phyloP scores from a whole-genome alignment of 2,329 filamentous ascomycete genomes.

The Emmonsia crescens region DNA sequence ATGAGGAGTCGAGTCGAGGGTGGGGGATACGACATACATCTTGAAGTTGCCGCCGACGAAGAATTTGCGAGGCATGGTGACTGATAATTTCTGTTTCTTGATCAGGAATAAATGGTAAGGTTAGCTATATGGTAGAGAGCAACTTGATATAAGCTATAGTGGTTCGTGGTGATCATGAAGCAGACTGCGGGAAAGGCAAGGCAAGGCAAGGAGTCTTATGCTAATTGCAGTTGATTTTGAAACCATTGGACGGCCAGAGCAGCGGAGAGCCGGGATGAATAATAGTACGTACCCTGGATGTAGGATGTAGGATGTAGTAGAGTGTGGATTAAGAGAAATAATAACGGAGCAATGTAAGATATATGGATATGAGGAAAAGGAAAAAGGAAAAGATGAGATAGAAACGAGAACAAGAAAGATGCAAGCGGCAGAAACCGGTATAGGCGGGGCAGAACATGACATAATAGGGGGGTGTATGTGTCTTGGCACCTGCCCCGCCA shows the following conservation, averaged over 20 bases:
- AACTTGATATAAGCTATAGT: not conserved
- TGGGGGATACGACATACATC: constrained; percentile 71
- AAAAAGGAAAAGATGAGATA: not conserved
- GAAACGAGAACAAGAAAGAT: not conserved
- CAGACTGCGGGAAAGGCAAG: not conserved
- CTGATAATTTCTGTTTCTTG: not conserved
- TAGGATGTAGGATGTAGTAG: not conserved
- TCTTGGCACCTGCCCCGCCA: not conserved
- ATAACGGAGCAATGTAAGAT: not conserved
- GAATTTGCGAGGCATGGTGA: constrained; percentile 82
- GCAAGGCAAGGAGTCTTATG: too few relatives aligned
- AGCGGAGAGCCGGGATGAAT: not conserved
- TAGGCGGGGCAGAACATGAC: not conserved
- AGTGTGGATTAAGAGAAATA: not conserved
- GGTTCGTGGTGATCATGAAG: not conserved
- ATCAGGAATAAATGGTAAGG: not conserved
- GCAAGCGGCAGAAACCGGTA: constrained; percentile 1
- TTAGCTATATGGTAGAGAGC: not conserved
- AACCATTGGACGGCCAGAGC: not conserved
- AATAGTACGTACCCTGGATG: not conserved
- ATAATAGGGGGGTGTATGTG: not conserved
- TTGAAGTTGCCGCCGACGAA: constrained; percentile 99
- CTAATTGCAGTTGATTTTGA: not conserved
- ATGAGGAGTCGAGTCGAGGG: constrained; percentile 10
- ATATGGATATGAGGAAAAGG: too few relatives aligned